phyloP scores from a whole-genome alignment of 192 early-diverging fungal genomes.

The Coemansia asiatica region DNA sequence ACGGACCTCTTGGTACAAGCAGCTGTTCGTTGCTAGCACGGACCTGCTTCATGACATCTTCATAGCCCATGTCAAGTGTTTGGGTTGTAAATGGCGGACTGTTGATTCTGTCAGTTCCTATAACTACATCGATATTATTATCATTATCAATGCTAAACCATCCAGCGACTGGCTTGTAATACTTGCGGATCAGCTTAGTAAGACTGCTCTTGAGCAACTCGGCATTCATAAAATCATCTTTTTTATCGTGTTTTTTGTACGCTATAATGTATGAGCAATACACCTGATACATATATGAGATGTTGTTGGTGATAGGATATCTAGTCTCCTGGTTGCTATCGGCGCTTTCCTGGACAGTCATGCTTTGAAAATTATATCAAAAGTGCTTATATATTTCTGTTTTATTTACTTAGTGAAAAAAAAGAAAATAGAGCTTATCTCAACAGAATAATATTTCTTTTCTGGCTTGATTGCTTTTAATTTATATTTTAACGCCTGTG shows the following conservation, averaged over 20 bases:
- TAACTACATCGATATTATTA: constrained; percentile 37
- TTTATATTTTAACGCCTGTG: neutral
- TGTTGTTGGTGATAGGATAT: constrained; percentile 35
- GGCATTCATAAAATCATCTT: constrained; percentile 20
- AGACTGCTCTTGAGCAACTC: constrained; percentile 23
- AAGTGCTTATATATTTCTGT: neutral
- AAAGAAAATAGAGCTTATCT: too few species aligned
- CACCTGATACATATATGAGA: constrained; percentile 52
- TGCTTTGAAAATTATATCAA: neutral
- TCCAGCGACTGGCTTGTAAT: constrained; percentile 41
- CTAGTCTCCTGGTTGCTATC: constrained; percentile 16
- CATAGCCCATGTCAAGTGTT: constrained; percentile 21
- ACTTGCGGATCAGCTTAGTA: constrained; percentile 28
- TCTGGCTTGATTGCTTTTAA: neutral
- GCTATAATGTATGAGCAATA: constrained; percentile 51
- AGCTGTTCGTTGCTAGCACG: constrained; percentile 31
- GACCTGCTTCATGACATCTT: constrained; percentile 15
- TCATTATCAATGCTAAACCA: constrained; percentile 28
- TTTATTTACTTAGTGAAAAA: too few species aligned
- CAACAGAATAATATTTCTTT: neutral
- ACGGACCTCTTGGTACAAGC: constrained; percentile 28
- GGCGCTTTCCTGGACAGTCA: neutral
- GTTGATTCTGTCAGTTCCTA: constrained; percentile 29
- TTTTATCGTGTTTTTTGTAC: constrained; percentile 22
- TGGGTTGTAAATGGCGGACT: constrained; percentile 42